Evolutionary conservation across 305 asterid genomes (phyloP).

Genomic region (Solanum chacoense): DNA sequence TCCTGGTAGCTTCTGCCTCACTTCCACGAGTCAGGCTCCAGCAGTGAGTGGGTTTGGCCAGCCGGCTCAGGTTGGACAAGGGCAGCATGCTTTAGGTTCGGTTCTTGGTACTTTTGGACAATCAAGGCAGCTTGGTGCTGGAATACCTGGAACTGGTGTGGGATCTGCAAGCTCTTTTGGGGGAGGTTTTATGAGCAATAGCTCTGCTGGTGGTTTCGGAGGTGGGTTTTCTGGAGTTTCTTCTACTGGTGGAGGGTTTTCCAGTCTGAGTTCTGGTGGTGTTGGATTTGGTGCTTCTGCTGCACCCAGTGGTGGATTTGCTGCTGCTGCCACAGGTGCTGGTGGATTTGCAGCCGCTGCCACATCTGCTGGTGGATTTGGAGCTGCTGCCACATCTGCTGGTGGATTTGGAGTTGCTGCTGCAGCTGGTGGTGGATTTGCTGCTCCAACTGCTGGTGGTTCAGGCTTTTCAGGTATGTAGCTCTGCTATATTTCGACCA

Average conservation of each 20-base stretch:
- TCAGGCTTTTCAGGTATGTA: slow-evolving; percentile 16
- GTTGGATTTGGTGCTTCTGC: slow-evolving; percentile 42
- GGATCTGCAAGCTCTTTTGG: slow-evolving; percentile 47
- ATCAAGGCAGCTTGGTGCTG: slow-evolving; percentile 85
- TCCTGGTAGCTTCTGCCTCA: slow-evolving; percentile 26
- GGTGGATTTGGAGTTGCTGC: slow-evolving; percentile 30
- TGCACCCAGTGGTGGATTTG: slow-evolving; percentile 22
- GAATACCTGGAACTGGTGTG: slow-evolving; percentile 50
- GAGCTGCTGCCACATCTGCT: slow-evolving; percentile 10
- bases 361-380: slow-evolving; percentile 22
- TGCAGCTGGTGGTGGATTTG: slow-evolving; percentile 33
- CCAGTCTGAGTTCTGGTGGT: slow-evolving; percentile 36
- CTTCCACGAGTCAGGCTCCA: slow-evolving; percentile 41
- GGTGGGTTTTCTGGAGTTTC: slow-evolving; percentile 52
- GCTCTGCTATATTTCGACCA: not conserved
- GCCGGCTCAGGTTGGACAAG: slow-evolving; percentile 59
- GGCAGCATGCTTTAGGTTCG: slow-evolving; percentile 83
- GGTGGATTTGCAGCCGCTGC: slow-evolving; percentile 35
- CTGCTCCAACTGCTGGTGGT: slow-evolving; percentile 26
- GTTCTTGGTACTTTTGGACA: slow-evolving; percentile 95
- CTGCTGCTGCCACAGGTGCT: slow-evolving; percentile 24
- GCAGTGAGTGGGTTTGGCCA: slow-evolving; percentile 63
- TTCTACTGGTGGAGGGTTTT: slow-evolving; percentile 51
- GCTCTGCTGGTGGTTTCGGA: slow-evolving; percentile 41
- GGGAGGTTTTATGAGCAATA: slow-evolving; percentile 23